These are phyloP conservation scores for Penicillium lagena DNA, from an alignment of 495 filamentous ascomycete species.

Conservation along the genomic window DNA sequence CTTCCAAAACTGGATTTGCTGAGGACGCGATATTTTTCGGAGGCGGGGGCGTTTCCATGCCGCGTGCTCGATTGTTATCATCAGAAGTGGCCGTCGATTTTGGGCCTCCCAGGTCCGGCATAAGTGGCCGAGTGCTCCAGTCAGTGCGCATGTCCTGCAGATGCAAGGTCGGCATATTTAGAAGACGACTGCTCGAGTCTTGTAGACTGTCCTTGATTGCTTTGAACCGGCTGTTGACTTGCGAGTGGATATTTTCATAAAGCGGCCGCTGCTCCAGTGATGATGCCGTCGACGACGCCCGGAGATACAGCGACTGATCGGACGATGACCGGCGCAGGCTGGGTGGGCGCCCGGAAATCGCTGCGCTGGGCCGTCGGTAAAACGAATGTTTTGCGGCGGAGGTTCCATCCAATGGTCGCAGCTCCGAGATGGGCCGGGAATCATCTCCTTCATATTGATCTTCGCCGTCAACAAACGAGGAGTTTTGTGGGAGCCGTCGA, in stretches of 20 bases:
- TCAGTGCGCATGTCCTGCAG: slow-evolving; percentile 43
- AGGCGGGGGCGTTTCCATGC: slow-evolving; percentile 7
- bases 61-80: background rate
- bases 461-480: background rate
- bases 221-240: slow-evolving; percentile 82
- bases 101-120: slow-evolving; percentile 13
- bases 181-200: slow-evolving; percentile 70
- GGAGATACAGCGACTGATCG: slow-evolving; percentile 64
- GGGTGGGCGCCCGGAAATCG: slow-evolving; percentile 18
- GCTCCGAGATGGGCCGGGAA: slow-evolving; percentile 15
- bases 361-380: slow-evolving; percentile 17
- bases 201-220: slow-evolving; percentile 84
- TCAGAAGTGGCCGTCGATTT: slow-evolving; percentile 6
- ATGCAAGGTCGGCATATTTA: slow-evolving; percentile 51
- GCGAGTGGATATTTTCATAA: slow-evolving; percentile 67
- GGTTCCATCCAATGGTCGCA: slow-evolving; percentile 22
- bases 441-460: slow-evolving; percentile 17
- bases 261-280: slow-evolving; percentile 83
- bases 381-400: slow-evolving; percentile 32
- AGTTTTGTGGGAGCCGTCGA: background rate
- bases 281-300: slow-evolving; percentile 63
- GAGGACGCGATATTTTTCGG: slow-evolving; percentile 26
- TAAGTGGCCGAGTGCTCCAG: slow-evolving; percentile 27
- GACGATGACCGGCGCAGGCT: slow-evolving; percentile 59
- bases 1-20: slow-evolving; percentile 48